Evolutionary conservation across 2,329 filamentous ascomycete genomes (phyloP), one percentile per base, ranked within the genome.

Genomic region (Aspergillus sp.): DNA sequence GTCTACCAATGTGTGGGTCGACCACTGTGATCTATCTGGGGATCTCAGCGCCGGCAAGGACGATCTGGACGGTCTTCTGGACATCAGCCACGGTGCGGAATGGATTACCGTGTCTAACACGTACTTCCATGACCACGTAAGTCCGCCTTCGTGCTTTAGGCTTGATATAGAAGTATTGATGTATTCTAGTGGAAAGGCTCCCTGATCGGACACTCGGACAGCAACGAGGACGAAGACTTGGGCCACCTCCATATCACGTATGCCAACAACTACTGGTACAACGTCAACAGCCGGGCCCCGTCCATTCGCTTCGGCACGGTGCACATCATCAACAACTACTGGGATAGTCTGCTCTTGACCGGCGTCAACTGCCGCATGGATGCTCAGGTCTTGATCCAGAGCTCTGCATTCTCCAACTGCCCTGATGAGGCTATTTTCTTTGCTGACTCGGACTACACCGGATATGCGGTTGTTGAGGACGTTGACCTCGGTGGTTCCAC

Each of bases 361-460:
- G 44, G 44, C 17, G 44, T 46, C 44, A 46, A 46, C 24, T 46
- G 44, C 44, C 44, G 44, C 44, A 46, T 46, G 44, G 44, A 46
- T 33, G 44, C 44, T 9, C 44, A 46, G 24, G 44, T 46, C 16
- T 11, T 46, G 26, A 35, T 46, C 17, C 24, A 46, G 44, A 46
- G 44, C 26, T 46, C 44, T 9, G 44, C 44, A 13, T 46, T 46
- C 16, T 16, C 22, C 24, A 46, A 46, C 44, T 46, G 44, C 26
- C 44, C 44, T 13, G 40, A 42, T 6, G 40, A 42, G 19, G 40
- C 40, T 2, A 42, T 42, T 17, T 42, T 42, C 40, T 42, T 42
- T 20, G 40, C n/a, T 14, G n/a, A 42, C 40, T 42, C 40, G n/a
- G 40, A 42, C 40, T 42, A 42, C 19, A 42, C 40, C 40, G 40